Conservation (phyloP, 768 basidiomycete species). For the Nidula microcarpa region DNA sequence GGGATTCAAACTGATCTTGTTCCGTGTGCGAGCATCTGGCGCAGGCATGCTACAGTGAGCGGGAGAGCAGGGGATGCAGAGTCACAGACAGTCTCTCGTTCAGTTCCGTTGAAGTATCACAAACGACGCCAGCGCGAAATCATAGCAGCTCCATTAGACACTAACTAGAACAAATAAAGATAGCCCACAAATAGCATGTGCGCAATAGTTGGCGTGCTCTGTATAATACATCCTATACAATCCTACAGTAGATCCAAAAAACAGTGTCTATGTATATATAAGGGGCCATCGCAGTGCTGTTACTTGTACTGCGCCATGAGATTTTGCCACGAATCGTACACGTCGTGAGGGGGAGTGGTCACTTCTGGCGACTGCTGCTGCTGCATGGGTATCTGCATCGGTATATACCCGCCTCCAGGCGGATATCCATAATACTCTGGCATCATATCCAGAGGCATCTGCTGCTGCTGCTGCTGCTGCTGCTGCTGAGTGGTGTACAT, state of each 20-base stretch:
- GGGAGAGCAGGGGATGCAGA: slow-evolving; percentile 2
- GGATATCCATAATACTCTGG: slow-evolving; percentile 27
- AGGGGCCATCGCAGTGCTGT: slow-evolving; percentile 1
- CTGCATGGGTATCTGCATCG: slow-evolving; percentile 9
- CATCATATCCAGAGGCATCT: slow-evolving; percentile 19
- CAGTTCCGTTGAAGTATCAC: background rate
- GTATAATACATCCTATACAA: too few relatives aligned
- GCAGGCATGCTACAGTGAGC: slow-evolving; percentile 40
- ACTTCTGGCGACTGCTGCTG: slow-evolving; percentile 18
- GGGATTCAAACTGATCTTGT: slow-evolving; percentile 60
- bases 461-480: background rate
- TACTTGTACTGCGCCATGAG: slow-evolving; percentile 42
- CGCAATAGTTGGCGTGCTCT: too few relatives aligned
- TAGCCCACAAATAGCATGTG: background rate
- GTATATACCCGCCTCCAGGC: slow-evolving; percentile 11
- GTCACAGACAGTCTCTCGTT: background rate
- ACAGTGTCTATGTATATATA: too few relatives aligned
- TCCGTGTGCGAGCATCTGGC: slow-evolving; percentile 65
- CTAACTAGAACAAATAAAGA: slow-evolving; percentile 27
- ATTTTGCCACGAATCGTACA: slow-evolving; percentile 45
- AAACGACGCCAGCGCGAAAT: background rate
- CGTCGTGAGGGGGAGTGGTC: slow-evolving; percentile 27
- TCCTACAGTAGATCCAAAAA: too few relatives aligned
- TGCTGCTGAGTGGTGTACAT: slow-evolving; percentile 6
- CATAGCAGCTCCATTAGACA: slow-evolving; percentile 7